Evolutionary conservation across 2,329 filamentous ascomycete genomes (phyloP).

Genomic region (Diaporthe helianthi): DNA sequence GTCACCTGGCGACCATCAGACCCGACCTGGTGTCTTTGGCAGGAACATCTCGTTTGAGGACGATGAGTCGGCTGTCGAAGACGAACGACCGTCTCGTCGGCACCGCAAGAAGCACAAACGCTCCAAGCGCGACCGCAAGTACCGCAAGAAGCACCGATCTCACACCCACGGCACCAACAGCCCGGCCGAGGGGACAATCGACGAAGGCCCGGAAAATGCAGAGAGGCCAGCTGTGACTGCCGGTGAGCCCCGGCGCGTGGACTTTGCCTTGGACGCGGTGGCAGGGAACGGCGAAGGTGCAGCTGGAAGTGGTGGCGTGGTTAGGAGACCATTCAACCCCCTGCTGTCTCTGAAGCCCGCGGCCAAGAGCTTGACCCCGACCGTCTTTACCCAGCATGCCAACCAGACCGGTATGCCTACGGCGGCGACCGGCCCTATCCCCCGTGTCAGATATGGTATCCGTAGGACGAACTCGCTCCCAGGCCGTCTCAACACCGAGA

Average conservation of each 20-base stretch:
- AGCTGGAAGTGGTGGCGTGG: constrained; percentile 16
- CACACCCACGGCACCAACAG: constrained; percentile 41
- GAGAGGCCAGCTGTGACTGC: constrained; percentile 36
- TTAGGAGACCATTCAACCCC: constrained; percentile 58
- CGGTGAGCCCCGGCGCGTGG: constrained; percentile 62
- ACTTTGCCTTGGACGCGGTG: constrained; percentile 55
- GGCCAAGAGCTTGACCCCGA: constrained; percentile 73
- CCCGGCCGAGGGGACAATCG: constrained; percentile 44
- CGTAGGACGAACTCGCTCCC: constrained; percentile 78
- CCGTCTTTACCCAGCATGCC: constrained; percentile 67
- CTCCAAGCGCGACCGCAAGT: constrained; percentile 50
- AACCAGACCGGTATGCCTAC: constrained; percentile 40
- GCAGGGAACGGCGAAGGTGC: constrained; percentile 5
- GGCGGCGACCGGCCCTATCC: constrained; percentile 54
- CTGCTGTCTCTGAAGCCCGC: constrained; percentile 68
- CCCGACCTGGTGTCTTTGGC: constrained; percentile 45
- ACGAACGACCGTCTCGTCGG: constrained; percentile 48
- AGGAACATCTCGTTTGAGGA: constrained; percentile 47
- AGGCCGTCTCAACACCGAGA: constrained; percentile 63
- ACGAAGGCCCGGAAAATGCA: constrained; percentile 40
- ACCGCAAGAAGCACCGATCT: constrained; percentile 53
- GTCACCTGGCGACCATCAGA: constrained; percentile 47
- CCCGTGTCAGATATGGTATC: constrained; percentile 68
- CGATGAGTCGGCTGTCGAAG: constrained; percentile 54
- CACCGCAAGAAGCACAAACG: constrained; percentile 47